phyloP scores from a whole-genome alignment of 2,329 filamentous ascomycete species.

The Ceratocystis cubensis region DNA sequence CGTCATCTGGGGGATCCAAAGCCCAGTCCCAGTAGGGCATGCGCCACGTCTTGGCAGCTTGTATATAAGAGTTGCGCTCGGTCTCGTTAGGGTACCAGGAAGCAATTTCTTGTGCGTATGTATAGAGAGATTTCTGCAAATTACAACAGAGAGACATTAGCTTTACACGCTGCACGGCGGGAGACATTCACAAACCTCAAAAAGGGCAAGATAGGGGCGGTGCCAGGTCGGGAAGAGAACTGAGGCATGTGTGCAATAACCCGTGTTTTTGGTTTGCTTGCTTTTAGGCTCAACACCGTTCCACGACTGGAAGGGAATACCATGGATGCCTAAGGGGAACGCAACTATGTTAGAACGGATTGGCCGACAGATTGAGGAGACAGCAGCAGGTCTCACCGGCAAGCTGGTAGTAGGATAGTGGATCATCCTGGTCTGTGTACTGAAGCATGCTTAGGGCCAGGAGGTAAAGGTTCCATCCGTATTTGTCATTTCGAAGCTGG shows the following conservation, averaged over 20 bases:
- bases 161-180: neutral
- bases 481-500: constrained; percentile 47
- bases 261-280: constrained; percentile 32
- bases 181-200: constrained; percentile 34
- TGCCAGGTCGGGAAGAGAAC: constrained; percentile 74
- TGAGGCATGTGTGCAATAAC: constrained; percentile 67
- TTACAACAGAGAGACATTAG: neutral
- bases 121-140: constrained; percentile 21
- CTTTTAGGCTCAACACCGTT: constrained; percentile 39
- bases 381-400: constrained; percentile 42
- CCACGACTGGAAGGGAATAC: constrained; percentile 51
- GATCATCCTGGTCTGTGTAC: constrained; percentile 47
- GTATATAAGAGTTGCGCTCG: constrained; percentile 37
- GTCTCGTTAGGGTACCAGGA: constrained; percentile 36
- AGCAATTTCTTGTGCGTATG: constrained; percentile 31
- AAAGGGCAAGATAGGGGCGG: constrained; percentile 58
- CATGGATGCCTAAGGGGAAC: constrained; percentile 55
- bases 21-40: constrained; percentile 52
- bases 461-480: constrained; percentile 66
- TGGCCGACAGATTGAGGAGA: neutral
- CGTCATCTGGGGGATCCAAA: constrained; percentile 34
- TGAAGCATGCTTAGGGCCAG: constrained; percentile 63
- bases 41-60: constrained; percentile 40
- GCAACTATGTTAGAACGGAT: neutral
- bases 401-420: constrained; percentile 66